Conservation (phyloP, 345 rosid genomes). For the Anastatica hierochuntica region DNA sequence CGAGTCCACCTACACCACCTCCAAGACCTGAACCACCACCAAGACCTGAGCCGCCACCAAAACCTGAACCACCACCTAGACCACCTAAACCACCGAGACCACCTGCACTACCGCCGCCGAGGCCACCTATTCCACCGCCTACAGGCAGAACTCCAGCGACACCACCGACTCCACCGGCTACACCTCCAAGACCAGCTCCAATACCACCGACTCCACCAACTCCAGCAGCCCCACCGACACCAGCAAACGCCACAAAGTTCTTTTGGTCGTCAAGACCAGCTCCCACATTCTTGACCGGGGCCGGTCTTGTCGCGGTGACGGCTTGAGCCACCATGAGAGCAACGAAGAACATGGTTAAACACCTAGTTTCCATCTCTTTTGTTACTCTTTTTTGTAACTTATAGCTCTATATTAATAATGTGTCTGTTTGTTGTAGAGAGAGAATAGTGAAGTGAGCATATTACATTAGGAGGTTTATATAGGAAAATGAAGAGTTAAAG, state of each 20-base stretch:
- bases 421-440: conserved; percentile 6
- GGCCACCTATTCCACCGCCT: conserved; percentile 27
- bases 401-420: background rate
- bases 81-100: conserved; percentile 20
- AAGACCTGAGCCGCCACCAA: conserved; percentile 15
- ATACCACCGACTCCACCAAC: conserved; percentile 21
- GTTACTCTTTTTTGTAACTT: background rate
- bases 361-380: conserved; percentile 17
- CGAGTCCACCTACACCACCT: conserved; percentile 26
- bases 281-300: conserved; percentile 22
- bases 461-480: conserved; percentile 13
- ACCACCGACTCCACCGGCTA: conserved; percentile 10
- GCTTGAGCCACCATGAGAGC: conserved; percentile 18
- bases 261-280: conserved; percentile 55
- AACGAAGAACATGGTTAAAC: conserved; percentile 7
- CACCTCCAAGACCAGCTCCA: conserved; percentile 21
- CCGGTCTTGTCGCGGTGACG: conserved; percentile 35
- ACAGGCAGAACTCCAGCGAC: background rate
- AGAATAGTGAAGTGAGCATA: conserved; percentile 11
- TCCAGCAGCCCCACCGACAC: conserved; percentile 41
- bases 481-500: conserved; percentile 11
- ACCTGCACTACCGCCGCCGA: conserved; percentile 24
- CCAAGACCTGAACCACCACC: conserved; percentile 27
- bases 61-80: too few species aligned
- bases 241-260: conserved; percentile 40